Percentiles rank a stretch among this genome's conserved stretches.
These are phyloP conservation scores for Aquilaria yunnanensis DNA, from an alignment of 345 rosid genomes.

Conservation along the genomic window DNA sequence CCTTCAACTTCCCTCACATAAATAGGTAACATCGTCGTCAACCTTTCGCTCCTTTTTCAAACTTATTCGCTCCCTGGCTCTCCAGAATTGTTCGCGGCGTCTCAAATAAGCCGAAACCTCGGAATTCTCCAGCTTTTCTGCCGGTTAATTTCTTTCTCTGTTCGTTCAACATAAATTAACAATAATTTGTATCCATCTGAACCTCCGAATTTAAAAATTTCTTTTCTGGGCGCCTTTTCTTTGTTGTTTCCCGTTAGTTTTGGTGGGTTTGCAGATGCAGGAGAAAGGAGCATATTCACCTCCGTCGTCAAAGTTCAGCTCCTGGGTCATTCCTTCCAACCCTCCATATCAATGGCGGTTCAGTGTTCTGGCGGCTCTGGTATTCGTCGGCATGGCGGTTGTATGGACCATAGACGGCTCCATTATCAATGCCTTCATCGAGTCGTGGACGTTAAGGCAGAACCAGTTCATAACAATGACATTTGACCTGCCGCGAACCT, in stretches of 20 bases:
- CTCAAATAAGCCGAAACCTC: too few relatives aligned
- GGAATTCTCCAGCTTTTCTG: too few relatives aligned
- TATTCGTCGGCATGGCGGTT: slow-evolving; percentile 48
- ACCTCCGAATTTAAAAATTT: not conserved
- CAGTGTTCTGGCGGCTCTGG: slow-evolving; percentile 52
- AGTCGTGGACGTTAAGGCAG: slow-evolving; percentile 53
- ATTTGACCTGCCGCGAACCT: slow-evolving; percentile 6
- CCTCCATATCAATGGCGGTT: slow-evolving; percentile 67
- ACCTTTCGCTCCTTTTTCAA: too few relatives aligned
- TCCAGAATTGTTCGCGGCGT: too few relatives aligned
- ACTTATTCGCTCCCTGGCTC: too few relatives aligned
- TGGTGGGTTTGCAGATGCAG: slow-evolving; percentile 42
- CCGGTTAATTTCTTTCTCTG: too few relatives aligned
- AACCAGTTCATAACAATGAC: slow-evolving; percentile 15
- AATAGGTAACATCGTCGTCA: too few relatives aligned
- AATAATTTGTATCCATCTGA: too few relatives aligned
- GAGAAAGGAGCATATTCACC: slow-evolving; percentile 42
- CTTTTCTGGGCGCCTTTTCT: not conserved
- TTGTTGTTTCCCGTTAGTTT: too few relatives aligned
- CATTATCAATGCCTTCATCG: slow-evolving; percentile 38
- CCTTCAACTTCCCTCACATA: too few relatives aligned
- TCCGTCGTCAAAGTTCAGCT: slow-evolving; percentile 24
- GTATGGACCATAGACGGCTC: slow-evolving; percentile 77
- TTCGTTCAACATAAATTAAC: too few relatives aligned
- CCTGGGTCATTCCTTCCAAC: slow-evolving; percentile 29